Conservation (phyloP, 805 yeast species). For the Brettanomyces sp. region DNA sequence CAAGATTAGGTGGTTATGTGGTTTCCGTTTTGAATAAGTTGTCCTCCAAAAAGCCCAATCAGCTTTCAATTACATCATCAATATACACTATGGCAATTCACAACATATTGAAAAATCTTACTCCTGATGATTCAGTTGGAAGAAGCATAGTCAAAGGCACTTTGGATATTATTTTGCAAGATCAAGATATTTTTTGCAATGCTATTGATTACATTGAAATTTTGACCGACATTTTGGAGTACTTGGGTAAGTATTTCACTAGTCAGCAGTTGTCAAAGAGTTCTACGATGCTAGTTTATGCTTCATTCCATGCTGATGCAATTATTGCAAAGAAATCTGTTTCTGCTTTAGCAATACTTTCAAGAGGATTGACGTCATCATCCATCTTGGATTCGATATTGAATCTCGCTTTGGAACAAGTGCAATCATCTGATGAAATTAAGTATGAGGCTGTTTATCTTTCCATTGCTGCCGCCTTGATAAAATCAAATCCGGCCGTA, state of each 20-base stretch:
- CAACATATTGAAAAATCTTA: constrained; percentile 28
- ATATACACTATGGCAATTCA: constrained; percentile 46
- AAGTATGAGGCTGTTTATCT: constrained; percentile 1
- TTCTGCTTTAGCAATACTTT: constrained; percentile 28
- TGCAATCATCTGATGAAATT: background rate
- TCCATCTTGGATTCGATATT: constrained; percentile 15
- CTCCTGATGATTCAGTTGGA: constrained; percentile 12
- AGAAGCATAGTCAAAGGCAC: constrained; percentile 26
- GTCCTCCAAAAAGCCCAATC: constrained; percentile 16
- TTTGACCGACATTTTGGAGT: constrained; percentile 43
- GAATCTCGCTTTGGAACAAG: background rate
- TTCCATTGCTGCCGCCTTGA: constrained; percentile 8
- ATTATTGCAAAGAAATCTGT: constrained; percentile 38
- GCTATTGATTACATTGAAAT: constrained; percentile 54
- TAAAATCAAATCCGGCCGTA: constrained; percentile 19
- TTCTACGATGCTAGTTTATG: constrained; percentile 24
- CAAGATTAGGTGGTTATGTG: constrained; percentile 24
- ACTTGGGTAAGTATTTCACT: constrained; percentile 27
- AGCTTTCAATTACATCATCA: constrained; percentile 32
- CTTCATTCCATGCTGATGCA: constrained; percentile 31
- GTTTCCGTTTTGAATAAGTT: constrained; percentile 22
- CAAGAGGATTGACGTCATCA: constrained; percentile 15
- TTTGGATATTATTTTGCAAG: constrained; percentile 24
- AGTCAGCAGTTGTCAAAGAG: constrained; percentile 13
- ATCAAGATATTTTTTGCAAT: constrained; percentile 16